Conservation (phyloP, 176 grass and related monocot species). For the Secale cereale region DNA sequence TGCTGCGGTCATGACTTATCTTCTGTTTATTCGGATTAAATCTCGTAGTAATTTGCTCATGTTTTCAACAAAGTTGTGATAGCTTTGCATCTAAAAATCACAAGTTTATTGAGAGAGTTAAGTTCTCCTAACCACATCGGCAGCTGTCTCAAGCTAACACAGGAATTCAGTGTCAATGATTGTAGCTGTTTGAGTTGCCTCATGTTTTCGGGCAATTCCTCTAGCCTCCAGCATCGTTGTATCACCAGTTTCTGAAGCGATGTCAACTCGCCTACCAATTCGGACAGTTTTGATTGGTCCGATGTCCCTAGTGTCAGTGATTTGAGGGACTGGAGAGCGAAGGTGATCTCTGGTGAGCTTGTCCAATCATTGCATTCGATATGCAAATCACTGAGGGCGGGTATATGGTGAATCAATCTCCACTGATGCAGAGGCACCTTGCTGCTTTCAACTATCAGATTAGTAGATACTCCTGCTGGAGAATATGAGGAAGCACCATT, state of each 20-base stretch:
- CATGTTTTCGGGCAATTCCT: too few relatives aligned
- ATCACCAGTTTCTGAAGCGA: too few relatives aligned
- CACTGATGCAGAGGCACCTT: slow-evolving; percentile 2
- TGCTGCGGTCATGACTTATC: too few relatives aligned
- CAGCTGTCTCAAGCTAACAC: neutral
- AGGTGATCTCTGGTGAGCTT: neutral
- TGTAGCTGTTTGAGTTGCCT: too few relatives aligned
- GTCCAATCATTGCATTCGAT: neutral
- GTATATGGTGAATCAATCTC: slow-evolving; percentile 8
- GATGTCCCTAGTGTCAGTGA: neutral
- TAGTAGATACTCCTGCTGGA: neutral
- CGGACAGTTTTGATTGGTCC: too few relatives aligned
- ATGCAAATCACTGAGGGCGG: neutral
- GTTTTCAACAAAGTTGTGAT: neutral
- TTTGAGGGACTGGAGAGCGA: neutral
- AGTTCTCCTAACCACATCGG: neutral
- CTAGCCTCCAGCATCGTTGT: accelerated
- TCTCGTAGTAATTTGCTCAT: too few relatives aligned
- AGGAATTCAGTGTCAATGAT: too few relatives aligned
- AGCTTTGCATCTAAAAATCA: accelerated
- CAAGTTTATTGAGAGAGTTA: neutral
- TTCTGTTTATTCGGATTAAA: too few relatives aligned
- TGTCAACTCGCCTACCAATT: too few relatives aligned
- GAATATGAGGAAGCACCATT: neutral
- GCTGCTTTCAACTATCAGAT: neutral